Evolutionary conservation across 2,329 filamentous ascomycete species (phyloP).

Genomic region (Annulohypoxylon truncatum): DNA sequence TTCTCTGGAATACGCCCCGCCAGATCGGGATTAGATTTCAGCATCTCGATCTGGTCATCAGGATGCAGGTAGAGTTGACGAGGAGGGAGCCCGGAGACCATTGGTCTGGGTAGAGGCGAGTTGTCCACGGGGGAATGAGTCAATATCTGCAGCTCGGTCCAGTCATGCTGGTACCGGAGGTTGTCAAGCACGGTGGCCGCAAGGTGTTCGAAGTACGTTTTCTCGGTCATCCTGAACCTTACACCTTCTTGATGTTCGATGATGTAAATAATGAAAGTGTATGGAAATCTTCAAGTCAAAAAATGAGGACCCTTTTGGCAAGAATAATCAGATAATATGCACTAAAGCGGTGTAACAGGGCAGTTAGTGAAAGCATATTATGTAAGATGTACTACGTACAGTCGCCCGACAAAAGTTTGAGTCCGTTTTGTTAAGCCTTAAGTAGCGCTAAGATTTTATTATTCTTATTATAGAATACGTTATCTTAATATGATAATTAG

Average conservation of each 20-base stretch:
- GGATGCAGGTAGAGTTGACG: slow-evolving; percentile 81
- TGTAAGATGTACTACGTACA: not conserved
- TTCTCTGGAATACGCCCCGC: slow-evolving; percentile 60
- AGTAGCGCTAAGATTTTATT: too few relatives aligned
- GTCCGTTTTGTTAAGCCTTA: too few relatives aligned
- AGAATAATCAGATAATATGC: not conserved
- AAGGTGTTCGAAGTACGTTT: slow-evolving; percentile 54
- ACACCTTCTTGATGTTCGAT: not conserved
- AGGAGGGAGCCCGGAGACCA: slow-evolving; percentile 80
- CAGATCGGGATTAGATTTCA: slow-evolving; percentile 68
- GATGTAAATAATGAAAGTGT: not conserved
- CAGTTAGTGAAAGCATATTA: slow-evolving; percentile 7
- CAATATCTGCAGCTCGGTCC: slow-evolving; percentile 71
- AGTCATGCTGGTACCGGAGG: slow-evolving; percentile 80
- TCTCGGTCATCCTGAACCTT: slow-evolving; percentile 42
- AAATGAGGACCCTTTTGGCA: slow-evolving; percentile 33
- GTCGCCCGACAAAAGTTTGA: too few relatives aligned
- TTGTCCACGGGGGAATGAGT: slow-evolving; percentile 53
- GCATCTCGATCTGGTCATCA: slow-evolving; percentile 80
- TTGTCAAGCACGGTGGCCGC: slow-evolving; percentile 74
- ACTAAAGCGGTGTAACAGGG: slow-evolving; percentile 31
- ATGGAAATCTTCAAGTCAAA: not conserved
- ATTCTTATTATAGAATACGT: too few relatives aligned
- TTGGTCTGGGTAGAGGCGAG: slow-evolving; percentile 64
- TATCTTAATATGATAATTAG: too few relatives aligned